A percentile compares a stretch with the other conserved stretches of the same genome.
These are phyloP conservation scores for Jacaranda copaia DNA, from an alignment of 257 asterid species.

Conservation along the genomic window DNA sequence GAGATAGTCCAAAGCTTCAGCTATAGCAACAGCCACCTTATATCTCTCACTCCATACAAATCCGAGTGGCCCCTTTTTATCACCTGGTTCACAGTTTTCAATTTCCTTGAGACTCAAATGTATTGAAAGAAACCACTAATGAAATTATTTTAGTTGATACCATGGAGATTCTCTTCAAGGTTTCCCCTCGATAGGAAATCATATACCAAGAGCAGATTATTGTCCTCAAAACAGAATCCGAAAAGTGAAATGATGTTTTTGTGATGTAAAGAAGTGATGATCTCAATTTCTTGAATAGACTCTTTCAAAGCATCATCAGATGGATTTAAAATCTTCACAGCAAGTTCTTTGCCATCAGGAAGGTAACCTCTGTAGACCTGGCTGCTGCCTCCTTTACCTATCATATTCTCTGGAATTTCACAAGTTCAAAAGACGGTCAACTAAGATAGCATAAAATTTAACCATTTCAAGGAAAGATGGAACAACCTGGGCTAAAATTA, in stretches of 20 bases:
- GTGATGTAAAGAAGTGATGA: not conserved
- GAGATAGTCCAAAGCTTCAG: not conserved
- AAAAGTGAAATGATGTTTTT: not conserved
- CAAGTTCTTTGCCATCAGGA: not conserved
- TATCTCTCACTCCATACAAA: not conserved
- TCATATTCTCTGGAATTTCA: not conserved
- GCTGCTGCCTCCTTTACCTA: not conserved
- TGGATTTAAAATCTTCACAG: not conserved
- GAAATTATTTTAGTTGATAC: not conserved
- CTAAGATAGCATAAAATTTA: not conserved
- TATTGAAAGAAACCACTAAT: not conserved
- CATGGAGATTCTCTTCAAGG: not conserved
- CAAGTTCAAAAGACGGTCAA: not conserved
- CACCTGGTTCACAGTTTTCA: not conserved
- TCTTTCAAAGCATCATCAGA: not conserved
- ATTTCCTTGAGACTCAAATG: not conserved
- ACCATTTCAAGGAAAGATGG: not conserved
- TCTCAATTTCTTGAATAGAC: not conserved
- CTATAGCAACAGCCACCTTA: not conserved
- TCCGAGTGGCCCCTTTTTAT: not conserved
- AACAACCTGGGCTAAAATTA: not conserved
- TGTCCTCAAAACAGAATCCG: conserved; percentile 3
- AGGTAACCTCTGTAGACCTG: not conserved
- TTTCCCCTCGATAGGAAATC: conserved; percentile 42
- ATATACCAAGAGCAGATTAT: conserved; percentile 49